These are phyloP conservation scores for Setomelanomma holmii DNA, from an alignment of 2,329 filamentous ascomycete genomes.

Conservation along the genomic window DNA sequence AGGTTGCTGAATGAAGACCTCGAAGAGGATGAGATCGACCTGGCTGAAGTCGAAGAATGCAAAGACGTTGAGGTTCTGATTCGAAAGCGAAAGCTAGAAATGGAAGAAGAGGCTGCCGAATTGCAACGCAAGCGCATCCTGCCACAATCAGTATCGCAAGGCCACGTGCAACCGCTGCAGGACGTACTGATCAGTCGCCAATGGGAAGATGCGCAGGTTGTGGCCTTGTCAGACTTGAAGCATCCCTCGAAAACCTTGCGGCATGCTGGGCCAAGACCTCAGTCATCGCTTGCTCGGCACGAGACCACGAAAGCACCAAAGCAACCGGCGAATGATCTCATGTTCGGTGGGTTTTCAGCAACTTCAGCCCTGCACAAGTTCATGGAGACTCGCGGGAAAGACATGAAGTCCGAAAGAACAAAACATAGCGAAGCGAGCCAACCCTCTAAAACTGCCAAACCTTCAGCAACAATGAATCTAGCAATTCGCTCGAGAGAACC, in stretches of 20 bases:
- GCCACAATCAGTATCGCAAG: background rate
- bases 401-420: background rate
- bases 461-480: background rate
- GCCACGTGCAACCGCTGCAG: background rate
- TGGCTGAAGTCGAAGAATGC: slow-evolving; percentile 21
- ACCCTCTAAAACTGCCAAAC: background rate
- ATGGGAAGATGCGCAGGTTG: background rate
- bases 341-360: slow-evolving; percentile 52
- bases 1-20: slow-evolving; percentile 53
- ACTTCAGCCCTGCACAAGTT: slow-evolving; percentile 57
- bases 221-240: no score
- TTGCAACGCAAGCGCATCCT: background rate
- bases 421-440: background rate
- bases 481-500: background rate
- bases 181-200: slow-evolving; percentile 1
- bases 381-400: slow-evolving; percentile 56
- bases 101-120: slow-evolving; percentile 21
- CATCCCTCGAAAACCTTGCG: background rate
- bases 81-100: slow-evolving; percentile 45
- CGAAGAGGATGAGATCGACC: slow-evolving; percentile 46
- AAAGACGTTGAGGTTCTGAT: slow-evolving; percentile 48
- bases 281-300: background rate
- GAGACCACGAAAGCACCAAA: background rate
- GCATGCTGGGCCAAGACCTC: background rate
- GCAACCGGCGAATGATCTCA: slow-evolving; percentile 25